These are phyloP conservation scores for Fusarium sp. DNA, from an alignment of 2,329 filamentous ascomycete genomes.

Conservation along the genomic window DNA sequence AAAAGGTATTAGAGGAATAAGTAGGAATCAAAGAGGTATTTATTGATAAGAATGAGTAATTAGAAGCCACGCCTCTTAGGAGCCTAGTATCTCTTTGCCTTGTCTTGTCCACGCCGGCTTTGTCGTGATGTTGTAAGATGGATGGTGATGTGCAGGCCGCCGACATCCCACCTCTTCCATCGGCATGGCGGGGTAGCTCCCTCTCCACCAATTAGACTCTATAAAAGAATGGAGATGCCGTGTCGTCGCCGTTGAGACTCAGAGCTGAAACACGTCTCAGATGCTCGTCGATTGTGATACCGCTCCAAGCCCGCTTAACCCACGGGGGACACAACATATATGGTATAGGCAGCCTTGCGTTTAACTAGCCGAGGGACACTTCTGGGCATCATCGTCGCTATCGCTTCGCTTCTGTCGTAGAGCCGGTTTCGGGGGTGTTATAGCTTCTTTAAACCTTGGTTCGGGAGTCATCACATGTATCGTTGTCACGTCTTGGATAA, in stretches of 20 bases:
- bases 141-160: conserved; percentile 16
- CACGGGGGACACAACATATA: not conserved
- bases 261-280: conserved; percentile 41
- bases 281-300: conserved; percentile 34
- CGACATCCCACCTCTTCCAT: conserved; percentile 6
- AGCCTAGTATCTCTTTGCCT: not conserved
- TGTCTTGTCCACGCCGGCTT: not conserved
- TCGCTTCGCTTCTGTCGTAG: not conserved
- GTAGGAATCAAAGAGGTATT: not conserved
- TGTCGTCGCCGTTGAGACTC: conserved; percentile 20
- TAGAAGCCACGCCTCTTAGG: not conserved
- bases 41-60: not conserved
- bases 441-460: not conserved
- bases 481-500: not conserved
- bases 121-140: conserved; percentile 13
- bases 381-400: not conserved
- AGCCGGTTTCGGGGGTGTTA: not conserved
- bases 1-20: not conserved
- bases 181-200: conserved; percentile 38
- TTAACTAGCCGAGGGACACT: not conserved
- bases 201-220: conserved; percentile 7
- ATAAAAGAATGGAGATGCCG: not conserved
- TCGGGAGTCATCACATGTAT: not conserved
- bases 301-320: not conserved
- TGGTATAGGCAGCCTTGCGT: not conserved